phyloP scores from a whole-genome alignment of 441 rosid species.

The Euphorbia celastroides region DNA sequence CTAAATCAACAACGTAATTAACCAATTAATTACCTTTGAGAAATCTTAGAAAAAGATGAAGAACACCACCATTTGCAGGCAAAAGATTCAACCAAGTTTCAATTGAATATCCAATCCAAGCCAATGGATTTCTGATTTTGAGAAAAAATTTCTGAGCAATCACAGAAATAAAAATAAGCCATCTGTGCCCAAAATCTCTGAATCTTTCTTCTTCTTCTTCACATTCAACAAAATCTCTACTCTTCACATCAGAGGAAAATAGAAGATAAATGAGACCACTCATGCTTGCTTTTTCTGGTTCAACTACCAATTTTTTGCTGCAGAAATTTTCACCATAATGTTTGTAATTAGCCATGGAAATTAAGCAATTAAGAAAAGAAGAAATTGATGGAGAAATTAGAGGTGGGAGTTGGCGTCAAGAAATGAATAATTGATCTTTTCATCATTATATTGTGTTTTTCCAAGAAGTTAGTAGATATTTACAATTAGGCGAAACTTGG shows the following conservation, averaged over 20 bases:
- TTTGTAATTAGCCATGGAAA: constrained; percentile 21
- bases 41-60: constrained; percentile 26
- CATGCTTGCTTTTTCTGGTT: constrained; percentile 46
- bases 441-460: no score
- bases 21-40: constrained; percentile 27
- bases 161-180: constrained; percentile 63
- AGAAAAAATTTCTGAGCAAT: constrained; percentile 43
- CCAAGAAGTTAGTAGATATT: no score
- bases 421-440: background rate
- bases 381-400: background rate
- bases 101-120: constrained; percentile 26
- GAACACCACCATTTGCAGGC: constrained; percentile 45
- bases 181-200: constrained; percentile 36
- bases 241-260: constrained; percentile 29
- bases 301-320: constrained; percentile 28
- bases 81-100: constrained; percentile 47
- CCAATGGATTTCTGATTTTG: constrained; percentile 28
- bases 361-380: constrained; percentile 5
- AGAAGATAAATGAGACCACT: constrained; percentile 38
- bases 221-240: constrained; percentile 35
- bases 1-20: no score
- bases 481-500: no score
- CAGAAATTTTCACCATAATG: constrained; percentile 16
- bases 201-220: constrained; percentile 14
- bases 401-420: background rate